Evolutionary conservation across 202 grass and related monocot species (phyloP).

Genomic region (Panicum virgatum): DNA sequence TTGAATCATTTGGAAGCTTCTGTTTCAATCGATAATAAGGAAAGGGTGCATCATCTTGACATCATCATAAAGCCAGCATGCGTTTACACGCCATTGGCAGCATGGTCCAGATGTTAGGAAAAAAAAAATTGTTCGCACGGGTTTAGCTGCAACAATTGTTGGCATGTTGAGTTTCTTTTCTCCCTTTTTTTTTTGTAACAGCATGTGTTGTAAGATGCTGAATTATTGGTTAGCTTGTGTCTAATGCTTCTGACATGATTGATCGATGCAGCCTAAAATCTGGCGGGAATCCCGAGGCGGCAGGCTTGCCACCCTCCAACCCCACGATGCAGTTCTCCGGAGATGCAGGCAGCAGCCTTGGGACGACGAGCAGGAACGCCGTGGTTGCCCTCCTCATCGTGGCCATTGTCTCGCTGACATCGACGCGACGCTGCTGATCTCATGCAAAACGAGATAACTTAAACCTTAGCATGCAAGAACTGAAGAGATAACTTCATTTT

Average conservation of each 20-base stretch:
- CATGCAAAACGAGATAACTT: too few relatives aligned
- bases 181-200: neutral
- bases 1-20: neutral
- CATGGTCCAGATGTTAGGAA: neutral
- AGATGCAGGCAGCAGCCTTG: neutral
- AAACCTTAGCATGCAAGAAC: too few relatives aligned
- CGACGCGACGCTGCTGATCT: too few relatives aligned
- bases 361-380: neutral
- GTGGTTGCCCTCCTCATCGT: neutral
- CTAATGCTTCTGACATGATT: neutral
- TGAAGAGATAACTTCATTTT: too few relatives aligned
- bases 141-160: neutral
- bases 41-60: neutral
- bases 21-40: neutral
- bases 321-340: conserved; percentile 41
- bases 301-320: conserved; percentile 17
- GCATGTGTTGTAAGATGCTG: too few relatives aligned
- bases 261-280: conserved; percentile 38
- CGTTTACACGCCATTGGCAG: neutral
- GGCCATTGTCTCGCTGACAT: neutral
- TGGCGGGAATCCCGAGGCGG: conserved; percentile 38
- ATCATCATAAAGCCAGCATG: neutral
- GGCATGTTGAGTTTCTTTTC: too few relatives aligned
- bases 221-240: neutral
- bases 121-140: neutral